A percentile compares a stretch with the other conserved stretches of the same genome.
Evolutionary conservation across 805 yeast genomes (phyloP).

Genomic region (Candida coquimbonensis): DNA sequence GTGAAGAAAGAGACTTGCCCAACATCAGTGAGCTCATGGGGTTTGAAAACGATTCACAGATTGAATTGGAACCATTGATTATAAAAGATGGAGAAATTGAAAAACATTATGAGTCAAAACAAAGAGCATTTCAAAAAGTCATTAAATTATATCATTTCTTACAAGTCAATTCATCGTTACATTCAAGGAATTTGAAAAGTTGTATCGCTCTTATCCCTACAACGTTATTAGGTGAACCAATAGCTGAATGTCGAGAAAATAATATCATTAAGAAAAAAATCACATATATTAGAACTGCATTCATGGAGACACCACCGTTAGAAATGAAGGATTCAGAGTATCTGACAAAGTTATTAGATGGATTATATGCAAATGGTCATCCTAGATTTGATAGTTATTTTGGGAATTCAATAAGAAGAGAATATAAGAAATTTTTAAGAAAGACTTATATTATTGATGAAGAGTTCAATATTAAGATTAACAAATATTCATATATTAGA

Average conservation of each 20-base stretch:
- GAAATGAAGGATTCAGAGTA: constrained; percentile 11
- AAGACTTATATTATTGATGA: constrained; percentile 15
- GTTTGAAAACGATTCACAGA: neutral
- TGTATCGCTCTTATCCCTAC: constrained; percentile 16
- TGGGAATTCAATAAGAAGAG: constrained; percentile 9
- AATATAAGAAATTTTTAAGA: constrained; percentile 20
- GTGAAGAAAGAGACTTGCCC: constrained; percentile 11
- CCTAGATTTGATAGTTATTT: neutral
- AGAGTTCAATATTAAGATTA: constrained; percentile 9
- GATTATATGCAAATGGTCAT: neutral
- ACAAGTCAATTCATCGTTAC: constrained; percentile 4
- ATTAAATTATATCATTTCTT: constrained; percentile 16
- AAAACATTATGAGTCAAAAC: constrained; percentile 6
- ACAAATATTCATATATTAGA: constrained; percentile 16
- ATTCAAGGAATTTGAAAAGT: constrained; percentile 13
- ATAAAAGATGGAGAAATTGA: constrained; percentile 1
- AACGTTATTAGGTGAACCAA: constrained; percentile 15
- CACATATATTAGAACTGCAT: constrained; percentile 11
- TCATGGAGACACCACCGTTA: constrained; percentile 18
- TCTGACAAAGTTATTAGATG: constrained; percentile 12
- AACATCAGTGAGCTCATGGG: neutral
- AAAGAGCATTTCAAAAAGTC: constrained; percentile 16
- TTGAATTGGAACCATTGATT: neutral
- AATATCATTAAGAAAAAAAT: constrained; percentile 19
- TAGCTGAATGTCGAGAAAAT: constrained; percentile 14